Evolutionary conservation across 208 protist genomes (phyloP), one percentile per base, ranked within the genome.

Genomic region (Porcisia hertigi): DNA sequence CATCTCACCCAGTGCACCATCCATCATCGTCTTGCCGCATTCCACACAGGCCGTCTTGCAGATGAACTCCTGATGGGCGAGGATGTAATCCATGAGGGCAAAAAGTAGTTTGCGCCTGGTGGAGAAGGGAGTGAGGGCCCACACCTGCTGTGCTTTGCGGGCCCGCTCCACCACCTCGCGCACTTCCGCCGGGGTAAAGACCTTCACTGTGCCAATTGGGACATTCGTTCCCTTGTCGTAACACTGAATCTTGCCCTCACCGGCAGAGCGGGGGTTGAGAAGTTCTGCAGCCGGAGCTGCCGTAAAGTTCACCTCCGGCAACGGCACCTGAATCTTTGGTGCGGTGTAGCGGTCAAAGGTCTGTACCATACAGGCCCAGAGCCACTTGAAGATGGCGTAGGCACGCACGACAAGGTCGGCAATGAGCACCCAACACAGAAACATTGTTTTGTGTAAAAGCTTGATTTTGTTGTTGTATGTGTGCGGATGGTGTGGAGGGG

Each of bases 1-100:
- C 72, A 98, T 90, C 86, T 98, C 95, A 25, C 95, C 95, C 0
- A 97, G 83, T 34, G 88, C 87, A 73, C 89, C 92, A 81, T 98
- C 95, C 88, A 98, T 91, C 90, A 96, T 93, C 25, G 94, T 98
- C 84, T 98, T 98, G 73, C 94, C 94, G 82, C 92, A 94, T 79
- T 97, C 94, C 39, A 96, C 86, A 62, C 85, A 93, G 16, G 92
- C 84, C n/a, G 91, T 94, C 82, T 94, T 83, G 87, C 92, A 96
- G 77, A 97, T 96, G 75, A 89, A 82, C 52, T 76, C 57, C 81
- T 97, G 92, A 64, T 97, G 77, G 39, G 80, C 76, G 52, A 97
- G 83, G 65, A 97, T 88, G 84, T 95, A 96, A 80, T 97, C 92
- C 86, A 96, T 89, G 16, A 97, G 80, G 57, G 88, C 86, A 70